Conservation (phyloP, 768 basidiomycete genomes). For the Rubroboletus pulcherrimus region DNA sequence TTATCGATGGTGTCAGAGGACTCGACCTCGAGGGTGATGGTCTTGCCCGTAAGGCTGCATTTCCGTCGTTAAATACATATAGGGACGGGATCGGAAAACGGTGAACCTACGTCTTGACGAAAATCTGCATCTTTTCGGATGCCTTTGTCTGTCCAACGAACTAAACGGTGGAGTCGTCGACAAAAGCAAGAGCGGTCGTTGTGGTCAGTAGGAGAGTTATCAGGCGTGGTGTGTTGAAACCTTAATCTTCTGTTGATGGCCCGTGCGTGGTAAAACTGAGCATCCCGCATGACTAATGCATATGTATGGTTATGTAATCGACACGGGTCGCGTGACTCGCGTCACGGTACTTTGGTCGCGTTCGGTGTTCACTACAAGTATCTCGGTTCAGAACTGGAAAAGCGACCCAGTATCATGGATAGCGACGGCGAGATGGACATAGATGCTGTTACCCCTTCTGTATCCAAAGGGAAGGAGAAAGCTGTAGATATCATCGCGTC, state of each 20-base stretch:
- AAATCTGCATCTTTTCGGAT: conserved; percentile 89
- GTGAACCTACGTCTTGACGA: conserved; percentile 85
- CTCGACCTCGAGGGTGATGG: conserved; percentile 97
- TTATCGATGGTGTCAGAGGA: conserved; percentile 97
- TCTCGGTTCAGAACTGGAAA: neutral
- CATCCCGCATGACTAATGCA: conserved; percentile 13
- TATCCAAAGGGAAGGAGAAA: conserved; percentile 70
- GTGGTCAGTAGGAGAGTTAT: conserved; percentile 22
- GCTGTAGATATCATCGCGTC: conserved; percentile 41
- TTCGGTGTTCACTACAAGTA: neutral
- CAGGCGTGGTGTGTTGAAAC: conserved; percentile 15
- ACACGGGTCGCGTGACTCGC: conserved; percentile 20
- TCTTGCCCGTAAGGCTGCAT: conserved; percentile 93
- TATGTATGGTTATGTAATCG: neutral
- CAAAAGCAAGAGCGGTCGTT: conserved; percentile 63
- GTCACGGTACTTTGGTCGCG: conserved; percentile 1
- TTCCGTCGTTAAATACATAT: conserved; percentile 1
- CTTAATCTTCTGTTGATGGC: conserved; percentile 39
- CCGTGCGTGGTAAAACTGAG: conserved; percentile 35
- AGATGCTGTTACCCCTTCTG: conserved; percentile 30
- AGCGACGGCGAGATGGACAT: conserved; percentile 53
- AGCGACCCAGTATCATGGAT: conserved; percentile 40
- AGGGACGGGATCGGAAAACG: neutral
- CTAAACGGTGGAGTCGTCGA: conserved; percentile 91
- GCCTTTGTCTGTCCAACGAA: conserved; percentile 88